A percentile compares a stretch with the other conserved stretches of the same genome.
Evolutionary conservation across 1,284 basidiomycete species (phyloP).

Genomic region (Cutaneotrichosporon curvatum): DNA sequence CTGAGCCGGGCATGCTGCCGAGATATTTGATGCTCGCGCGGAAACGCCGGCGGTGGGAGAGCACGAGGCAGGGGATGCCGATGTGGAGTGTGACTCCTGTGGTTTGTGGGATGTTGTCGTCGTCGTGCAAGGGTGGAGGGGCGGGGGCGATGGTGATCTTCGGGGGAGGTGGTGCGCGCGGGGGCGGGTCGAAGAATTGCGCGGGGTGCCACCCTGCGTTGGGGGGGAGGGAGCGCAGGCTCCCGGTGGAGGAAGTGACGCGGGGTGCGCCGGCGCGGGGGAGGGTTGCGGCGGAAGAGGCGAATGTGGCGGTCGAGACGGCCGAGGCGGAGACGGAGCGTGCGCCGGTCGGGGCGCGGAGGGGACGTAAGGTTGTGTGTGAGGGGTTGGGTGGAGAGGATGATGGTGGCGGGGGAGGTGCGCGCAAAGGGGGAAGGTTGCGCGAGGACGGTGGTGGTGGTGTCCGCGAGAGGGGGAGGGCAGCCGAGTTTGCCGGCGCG

Average conservation of each 20-base stretch:
- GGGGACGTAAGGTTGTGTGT: too few species aligned
- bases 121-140: constrained; percentile 10
- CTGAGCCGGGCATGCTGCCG: constrained; percentile 65
- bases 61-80: constrained; percentile 86
- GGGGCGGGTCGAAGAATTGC: constrained; percentile 38
- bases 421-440: too few species aligned
- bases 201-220: constrained; percentile 27
- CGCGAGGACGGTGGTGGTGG: too few species aligned
- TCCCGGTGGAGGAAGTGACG: constrained; percentile 7
- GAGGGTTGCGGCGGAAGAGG: neutral
- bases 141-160: neutral
- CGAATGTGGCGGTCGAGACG: too few species aligned
- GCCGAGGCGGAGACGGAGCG: neutral
- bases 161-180: constrained; percentile 6
- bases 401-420: too few species aligned
- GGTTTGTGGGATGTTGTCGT: constrained; percentile 15
- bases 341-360: neutral
- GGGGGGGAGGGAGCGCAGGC: neutral
- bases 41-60: constrained; percentile 61
- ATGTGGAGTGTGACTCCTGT: constrained; percentile 68
- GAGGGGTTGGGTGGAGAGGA: too few species aligned
- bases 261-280: neutral
- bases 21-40: constrained; percentile 81
- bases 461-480: too few species aligned
- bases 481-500: too few species aligned